These are phyloP conservation scores for Suillus bovinus DNA, from an alignment of 768 basidiomycete genomes.

Conservation along the genomic window DNA sequence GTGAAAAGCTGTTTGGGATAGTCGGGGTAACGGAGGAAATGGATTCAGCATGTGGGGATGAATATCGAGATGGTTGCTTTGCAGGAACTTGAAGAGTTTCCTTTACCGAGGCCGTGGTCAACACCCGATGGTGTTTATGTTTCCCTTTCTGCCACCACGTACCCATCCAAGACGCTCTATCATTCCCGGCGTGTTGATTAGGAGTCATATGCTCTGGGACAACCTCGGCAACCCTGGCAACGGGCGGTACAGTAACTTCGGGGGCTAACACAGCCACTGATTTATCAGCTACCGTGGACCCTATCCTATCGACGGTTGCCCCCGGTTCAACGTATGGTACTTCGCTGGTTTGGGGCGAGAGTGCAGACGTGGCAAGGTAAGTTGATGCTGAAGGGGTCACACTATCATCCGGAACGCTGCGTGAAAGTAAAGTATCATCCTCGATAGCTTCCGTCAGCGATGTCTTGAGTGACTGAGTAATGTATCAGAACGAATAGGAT, in stretches of 20 bases:
- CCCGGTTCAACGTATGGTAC: not conserved
- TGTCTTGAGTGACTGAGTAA: constrained; percentile 43
- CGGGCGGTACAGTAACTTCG: constrained; percentile 3
- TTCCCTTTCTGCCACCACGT: constrained; percentile 67
- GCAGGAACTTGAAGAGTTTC: constrained; percentile 17
- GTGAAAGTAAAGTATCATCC: constrained; percentile 47
- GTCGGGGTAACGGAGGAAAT: constrained; percentile 13
- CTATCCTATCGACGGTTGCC: not conserved
- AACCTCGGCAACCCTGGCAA: constrained; percentile 8
- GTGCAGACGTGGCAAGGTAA: constrained; percentile 5
- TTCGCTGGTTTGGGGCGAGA: not conserved
- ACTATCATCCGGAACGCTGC: constrained; percentile 26
- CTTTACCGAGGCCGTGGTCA: constrained; percentile 22
- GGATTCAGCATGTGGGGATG: constrained; percentile 23
- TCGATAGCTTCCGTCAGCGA: constrained; percentile 47
- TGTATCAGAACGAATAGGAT: constrained; percentile 6
- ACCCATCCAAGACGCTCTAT: constrained; percentile 63
- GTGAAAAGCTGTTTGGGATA: constrained; percentile 17
- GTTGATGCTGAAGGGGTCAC: constrained; percentile 17
- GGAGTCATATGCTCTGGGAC: constrained; percentile 13
- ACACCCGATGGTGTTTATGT: constrained; percentile 27
- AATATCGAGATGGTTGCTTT: constrained; percentile 23
- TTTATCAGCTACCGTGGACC: constrained; percentile 6
- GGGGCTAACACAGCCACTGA: constrained; percentile 1
- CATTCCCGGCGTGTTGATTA: constrained; percentile 25